Base-by-base conservation (phyloP, 1,284 basidiomycete genomes). In the Boletus mariae region DNA sequence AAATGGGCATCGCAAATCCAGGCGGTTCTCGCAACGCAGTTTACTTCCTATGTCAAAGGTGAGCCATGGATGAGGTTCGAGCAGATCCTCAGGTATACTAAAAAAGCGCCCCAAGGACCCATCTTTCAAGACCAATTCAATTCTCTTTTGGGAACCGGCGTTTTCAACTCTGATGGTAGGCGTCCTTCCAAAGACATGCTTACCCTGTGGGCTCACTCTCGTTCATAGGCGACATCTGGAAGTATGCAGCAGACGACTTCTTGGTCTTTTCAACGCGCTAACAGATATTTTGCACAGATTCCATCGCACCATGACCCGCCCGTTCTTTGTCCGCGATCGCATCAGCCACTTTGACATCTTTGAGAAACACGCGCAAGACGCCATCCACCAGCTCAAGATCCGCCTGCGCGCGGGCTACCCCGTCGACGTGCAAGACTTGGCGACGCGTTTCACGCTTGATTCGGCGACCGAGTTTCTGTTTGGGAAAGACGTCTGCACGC, bases 141-240 rank as follows among this genome's bases (percentile, higher is more conserved):
- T 13, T 59, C 63, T 10, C 52, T 84, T 13, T 62, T 83, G 10
- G 83, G 82, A 1, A 74, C 75, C 4, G 82, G 82, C 0, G 78
- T 84, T 2, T 84, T 85, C 61, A 84, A 84, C 54, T 76, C 79
- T 5, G 82, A 85, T 56, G 81, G 82, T 75, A 51, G 54, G 68
- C 51, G 5, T 46, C 7, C 17, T 47, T 35, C 26, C 15, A 8
- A 10, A 42, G 6, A n/a, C 9, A 15, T 11, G 4, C 29, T 49
- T 3, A 13, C 11, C 3, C 5, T 9, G 9, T 25, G 20, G 4
- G 38, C 47, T 54, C 37, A 55, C 3, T 52, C 29, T 41, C 29
- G 8, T 35, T 9, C 10, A 7, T 34, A 76, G 76, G 73, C 28
- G 76, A 79, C 44, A 75, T 75, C 68, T 80, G 77, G 78, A 78